Base-by-base conservation (phyloP, 495 filamentous ascomycete species). In the Haplographium delicatum region DNA sequence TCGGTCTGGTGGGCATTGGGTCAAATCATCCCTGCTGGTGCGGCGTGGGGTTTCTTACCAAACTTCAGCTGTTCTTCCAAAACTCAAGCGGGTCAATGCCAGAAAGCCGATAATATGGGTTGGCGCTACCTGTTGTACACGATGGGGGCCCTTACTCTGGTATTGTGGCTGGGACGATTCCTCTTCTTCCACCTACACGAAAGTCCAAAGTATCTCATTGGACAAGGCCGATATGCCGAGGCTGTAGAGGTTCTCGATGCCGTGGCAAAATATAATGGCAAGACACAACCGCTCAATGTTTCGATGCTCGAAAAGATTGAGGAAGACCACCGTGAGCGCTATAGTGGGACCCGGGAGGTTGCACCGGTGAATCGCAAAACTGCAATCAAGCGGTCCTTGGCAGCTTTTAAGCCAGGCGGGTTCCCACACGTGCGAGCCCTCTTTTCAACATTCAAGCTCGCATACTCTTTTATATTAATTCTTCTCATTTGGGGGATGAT, bases 31-130 rank as follows among this genome's bases (percentile, higher is more conserved):
- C 86, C 86, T 0, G 86, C 77, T 1, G 62, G 89, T 13, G 70
- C 88, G 16, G 88, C 83, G n/a, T 94, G 88, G 88, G 83, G 79
- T 26, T 73, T 91, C 35, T n/a, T n/a, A n/a, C n/a, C n/a, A n/a
- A n/a, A n/a, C n/a, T n/a, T n/a, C n/a, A n/a, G n/a, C n/a, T n/a
- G n/a, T n/a, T n/a, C n/a, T n/a, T n/a, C n/a, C n/a, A n/a, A n/a
- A n/a, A n/a, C n/a, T n/a, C n/a, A n/a, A n/a, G n/a, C n/a, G n/a
- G n/a, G n/a, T n/a, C n/a, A n/a, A n/a, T n/a, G n/a, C n/a, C n/a
- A n/a, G n/a, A n/a, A n/a, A n/a, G n/a, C n/a, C n/a, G n/a, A n/a
- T n/a, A n/a, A n/a, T n/a, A n/a, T n/a, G n/a, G n/a, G n/a, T n/a
- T n/a, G n/a, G n/a, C n/a, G n/a, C n/a, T n/a, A 86, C 51, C 76